Base-by-base conservation (phyloP, 1,284 basidiomycete species). In the Puccinia horiana region DNA sequence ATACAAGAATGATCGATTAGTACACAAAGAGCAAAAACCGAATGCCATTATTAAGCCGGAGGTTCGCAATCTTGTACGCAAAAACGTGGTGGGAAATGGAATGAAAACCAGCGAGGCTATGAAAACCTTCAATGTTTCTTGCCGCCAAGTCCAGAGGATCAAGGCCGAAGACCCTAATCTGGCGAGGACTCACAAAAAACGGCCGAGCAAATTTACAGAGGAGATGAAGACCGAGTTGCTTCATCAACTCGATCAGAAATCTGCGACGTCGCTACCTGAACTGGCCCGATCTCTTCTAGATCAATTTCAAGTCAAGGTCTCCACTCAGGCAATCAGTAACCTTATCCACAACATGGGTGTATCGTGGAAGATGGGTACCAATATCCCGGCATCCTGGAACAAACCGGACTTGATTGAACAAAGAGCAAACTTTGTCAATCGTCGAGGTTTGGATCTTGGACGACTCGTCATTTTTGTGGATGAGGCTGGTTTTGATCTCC, bases 371-470 rank as follows among this genome's bases (percentile, higher is more conserved):
- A 47, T 58, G 35, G 73, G 54, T 40, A 56, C 32, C 12, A 61
- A 75, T 32, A 75, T 58, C 2, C 52, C 73, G 20, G 73, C 73
- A 4, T 3, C 73, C 6, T 75, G 73, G 73, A 75, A 75, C 23
- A 35, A 56, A 20, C 35, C 29, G 5, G 47, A 75, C 6, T 18
- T 75, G 1, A 3, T 75, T 18, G 35, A 56, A 32, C 52, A 75
- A 37, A 2, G 52, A 42, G 29, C 47, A 12, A 75, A 75, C 35
- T 58, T 75, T 58, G 73, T 58, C 4, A 23, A 58, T 52, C 56
- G 26, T n/a, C 26, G 52, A 35, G 73, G 73, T 40, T 23, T 75
- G 35, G 35, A 75, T 26, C 52, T 75, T 58, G 49, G 29, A 26
- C 29, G 35, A 42, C 20, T 11, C 6, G 16, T 42, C 4, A 32